These are phyloP conservation scores for Colletotrichum scovillei DNA, from an alignment of 2,329 filamentous ascomycete genomes.

Conservation along the genomic window DNA sequence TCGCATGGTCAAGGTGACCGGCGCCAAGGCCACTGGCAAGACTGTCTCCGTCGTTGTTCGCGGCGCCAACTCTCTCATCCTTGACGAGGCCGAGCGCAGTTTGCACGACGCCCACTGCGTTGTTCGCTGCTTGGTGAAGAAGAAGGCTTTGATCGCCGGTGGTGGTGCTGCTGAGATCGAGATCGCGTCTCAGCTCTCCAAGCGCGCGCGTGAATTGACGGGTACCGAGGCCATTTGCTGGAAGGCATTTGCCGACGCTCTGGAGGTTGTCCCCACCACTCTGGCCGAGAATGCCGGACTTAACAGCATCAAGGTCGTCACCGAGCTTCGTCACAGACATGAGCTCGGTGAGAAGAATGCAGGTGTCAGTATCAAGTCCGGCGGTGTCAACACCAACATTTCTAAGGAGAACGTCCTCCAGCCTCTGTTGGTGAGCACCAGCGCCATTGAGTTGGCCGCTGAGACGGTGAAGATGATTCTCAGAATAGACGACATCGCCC, in stretches of 20 bases:
- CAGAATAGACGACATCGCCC: conserved; percentile 74
- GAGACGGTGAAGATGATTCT: conserved; percentile 98
- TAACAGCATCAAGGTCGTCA: conserved; percentile 99
- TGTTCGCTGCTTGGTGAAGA: conserved; percentile 97
- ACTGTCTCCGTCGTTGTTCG: conserved; percentile 95
- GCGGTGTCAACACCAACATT: conserved; percentile 96
- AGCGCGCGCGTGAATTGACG: conserved; percentile 83
- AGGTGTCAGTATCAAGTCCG: conserved; percentile 97
- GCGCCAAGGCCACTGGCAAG: conserved; percentile 84
- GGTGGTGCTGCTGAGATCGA: conserved; percentile 97
- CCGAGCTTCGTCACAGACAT: conserved; percentile 92
- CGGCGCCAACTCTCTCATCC: conserved; percentile 91
- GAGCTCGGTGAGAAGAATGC: conserved; percentile 96
- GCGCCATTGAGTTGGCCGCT: conserved; percentile 94
- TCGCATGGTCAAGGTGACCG: conserved; percentile 94
- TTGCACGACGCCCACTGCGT: conserved; percentile 98
- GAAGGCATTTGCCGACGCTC: conserved; percentile 97
- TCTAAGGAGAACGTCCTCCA: conserved; percentile 97
- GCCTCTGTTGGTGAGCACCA: conserved; percentile 95
- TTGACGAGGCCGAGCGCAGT: conserved; percentile 96
- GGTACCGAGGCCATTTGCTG: conserved; percentile 98
- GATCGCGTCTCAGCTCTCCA: conserved; percentile 87
- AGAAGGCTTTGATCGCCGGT: conserved; percentile 98
- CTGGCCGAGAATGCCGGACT: conserved; percentile 96
- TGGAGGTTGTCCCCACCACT: conserved; percentile 97